Percentiles rank a stretch among this genome's conserved stretches.
Evolutionary conservation across 345 rosid genomes (phyloP).

Genomic region (Noccaea caerulescens): DNA sequence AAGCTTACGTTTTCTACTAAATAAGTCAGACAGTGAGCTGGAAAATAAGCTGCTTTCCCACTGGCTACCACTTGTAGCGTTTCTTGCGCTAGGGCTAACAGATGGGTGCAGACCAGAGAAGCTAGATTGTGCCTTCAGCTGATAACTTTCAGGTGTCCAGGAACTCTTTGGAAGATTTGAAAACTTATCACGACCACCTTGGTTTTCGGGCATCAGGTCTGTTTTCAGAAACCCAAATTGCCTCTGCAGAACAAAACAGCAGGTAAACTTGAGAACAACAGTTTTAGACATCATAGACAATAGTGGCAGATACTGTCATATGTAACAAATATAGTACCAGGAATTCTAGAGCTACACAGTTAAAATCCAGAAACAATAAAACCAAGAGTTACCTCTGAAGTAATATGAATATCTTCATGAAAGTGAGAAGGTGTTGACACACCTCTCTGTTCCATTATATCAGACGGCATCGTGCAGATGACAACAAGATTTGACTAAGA

Average conservation of each 20-base stretch:
- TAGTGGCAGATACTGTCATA: constrained; percentile 11
- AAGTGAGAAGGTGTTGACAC: constrained; percentile 45
- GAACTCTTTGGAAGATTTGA: constrained; percentile 50
- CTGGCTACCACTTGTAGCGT: constrained; percentile 50
- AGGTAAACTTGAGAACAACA: constrained; percentile 32
- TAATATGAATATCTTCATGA: constrained; percentile 51
- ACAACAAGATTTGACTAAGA: constrained; percentile 35
- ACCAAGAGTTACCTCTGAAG: constrained; percentile 56
- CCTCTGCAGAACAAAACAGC: constrained; percentile 56
- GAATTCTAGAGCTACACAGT: constrained; percentile 26
- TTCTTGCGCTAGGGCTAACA: constrained; percentile 47
- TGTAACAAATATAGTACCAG: not conserved
- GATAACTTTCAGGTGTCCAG: constrained; percentile 50
- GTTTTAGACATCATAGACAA: constrained; percentile 14
- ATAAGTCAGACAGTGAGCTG: constrained; percentile 83
- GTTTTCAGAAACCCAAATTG: constrained; percentile 69
- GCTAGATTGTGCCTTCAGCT: constrained; percentile 52
- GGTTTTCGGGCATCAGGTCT: constrained; percentile 55
- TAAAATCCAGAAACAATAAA: not conserved
- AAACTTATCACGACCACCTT: constrained; percentile 56
- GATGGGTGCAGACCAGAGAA: constrained; percentile 44
- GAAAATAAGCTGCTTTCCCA: constrained; percentile 92
- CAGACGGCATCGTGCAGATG: constrained; percentile 60
- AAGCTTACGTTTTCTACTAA: constrained; percentile 68
- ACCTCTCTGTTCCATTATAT: constrained; percentile 63